Percentiles rank a stretch among this genome's conserved stretches.
phyloP scores from a whole-genome alignment of 2,329 filamentous ascomycete species.

The Chaetomiaceae sp. region DNA sequence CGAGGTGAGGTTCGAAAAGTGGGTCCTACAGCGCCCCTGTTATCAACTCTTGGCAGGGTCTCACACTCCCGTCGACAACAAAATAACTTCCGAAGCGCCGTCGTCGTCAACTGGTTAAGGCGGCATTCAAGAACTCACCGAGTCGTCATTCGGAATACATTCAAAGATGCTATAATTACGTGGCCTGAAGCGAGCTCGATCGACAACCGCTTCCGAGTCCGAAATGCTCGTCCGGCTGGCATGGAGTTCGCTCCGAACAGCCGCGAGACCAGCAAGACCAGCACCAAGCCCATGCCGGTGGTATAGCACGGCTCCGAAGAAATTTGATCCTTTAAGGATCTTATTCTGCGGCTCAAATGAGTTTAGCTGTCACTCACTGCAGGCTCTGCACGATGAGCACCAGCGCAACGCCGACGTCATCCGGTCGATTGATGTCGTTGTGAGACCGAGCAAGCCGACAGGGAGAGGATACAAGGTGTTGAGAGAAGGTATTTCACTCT shows the following conservation, averaged over 20 bases:
- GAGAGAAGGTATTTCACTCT: slow-evolving; percentile 53
- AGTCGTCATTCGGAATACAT: neutral
- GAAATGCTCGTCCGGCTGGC: neutral
- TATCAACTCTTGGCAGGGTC: neutral
- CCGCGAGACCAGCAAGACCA: neutral
- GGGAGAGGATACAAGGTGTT: slow-evolving; percentile 69
- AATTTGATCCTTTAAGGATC: slow-evolving; percentile 65
- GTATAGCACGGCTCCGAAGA: slow-evolving; percentile 9
- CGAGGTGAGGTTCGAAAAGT: neutral
- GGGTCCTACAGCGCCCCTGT: neutral
- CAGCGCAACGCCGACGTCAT: slow-evolving; percentile 51
- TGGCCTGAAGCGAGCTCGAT: no score
- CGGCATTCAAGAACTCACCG: no score
- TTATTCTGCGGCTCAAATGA: slow-evolving; percentile 92
- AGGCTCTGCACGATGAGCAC: slow-evolving; percentile 62
- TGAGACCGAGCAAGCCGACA: slow-evolving; percentile 70
- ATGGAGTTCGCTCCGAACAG: neutral
- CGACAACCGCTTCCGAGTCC: neutral
- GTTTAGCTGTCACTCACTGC: slow-evolving; percentile 77
- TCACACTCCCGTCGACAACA: no score
- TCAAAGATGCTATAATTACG: no score
- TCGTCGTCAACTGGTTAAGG: no score
- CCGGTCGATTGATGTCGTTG: slow-evolving; percentile 78
- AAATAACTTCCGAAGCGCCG: no score
- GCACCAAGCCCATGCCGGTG: slow-evolving; percentile 1